Evolutionary conservation across 768 basidiomycete species (phyloP).

Genomic region (Suillus ampliporus): DNA sequence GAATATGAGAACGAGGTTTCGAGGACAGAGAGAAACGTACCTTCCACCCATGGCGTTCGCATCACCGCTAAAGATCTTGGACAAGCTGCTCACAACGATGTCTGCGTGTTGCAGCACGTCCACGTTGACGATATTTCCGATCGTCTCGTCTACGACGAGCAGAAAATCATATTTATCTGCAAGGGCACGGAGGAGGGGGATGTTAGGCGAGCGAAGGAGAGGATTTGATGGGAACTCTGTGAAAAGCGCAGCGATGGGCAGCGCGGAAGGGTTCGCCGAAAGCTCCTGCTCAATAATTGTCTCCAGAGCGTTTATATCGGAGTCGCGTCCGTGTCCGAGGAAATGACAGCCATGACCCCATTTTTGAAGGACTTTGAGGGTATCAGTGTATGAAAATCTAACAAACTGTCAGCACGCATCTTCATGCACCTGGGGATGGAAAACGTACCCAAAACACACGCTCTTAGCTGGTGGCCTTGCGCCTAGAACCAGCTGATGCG

Average conservation of each 20-base stretch:
- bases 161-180: constrained; percentile 91
- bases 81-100: constrained; percentile 88
- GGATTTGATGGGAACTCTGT: constrained; percentile 98
- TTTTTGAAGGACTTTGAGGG: constrained; percentile 91
- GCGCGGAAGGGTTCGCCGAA: constrained; percentile 43
- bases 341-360: constrained; percentile 97
- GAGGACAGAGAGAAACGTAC: constrained; percentile 49
- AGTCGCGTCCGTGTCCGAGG: constrained; percentile 78
- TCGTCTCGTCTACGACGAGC: constrained; percentile 91
- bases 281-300: constrained; percentile 56
- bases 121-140: constrained; percentile 94
- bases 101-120: constrained; percentile 87
- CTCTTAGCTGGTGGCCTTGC: constrained; percentile 71
- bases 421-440: not conserved
- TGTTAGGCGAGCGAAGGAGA: constrained; percentile 82
- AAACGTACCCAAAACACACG: constrained; percentile 88
- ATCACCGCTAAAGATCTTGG: constrained; percentile 94
- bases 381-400: constrained; percentile 96
- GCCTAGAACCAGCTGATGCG: constrained; percentile 71
- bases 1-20: constrained; percentile 6
- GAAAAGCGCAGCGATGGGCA: constrained; percentile 81
- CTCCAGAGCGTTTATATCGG: constrained; percentile 78
- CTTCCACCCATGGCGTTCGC: constrained; percentile 98
- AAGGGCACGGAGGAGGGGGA: constrained; percentile 72
- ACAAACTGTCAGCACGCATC: not conserved